Base-by-base conservation (phyloP, 2,329 filamentous ascomycete species). In the Blastomyces parvus region DNA sequence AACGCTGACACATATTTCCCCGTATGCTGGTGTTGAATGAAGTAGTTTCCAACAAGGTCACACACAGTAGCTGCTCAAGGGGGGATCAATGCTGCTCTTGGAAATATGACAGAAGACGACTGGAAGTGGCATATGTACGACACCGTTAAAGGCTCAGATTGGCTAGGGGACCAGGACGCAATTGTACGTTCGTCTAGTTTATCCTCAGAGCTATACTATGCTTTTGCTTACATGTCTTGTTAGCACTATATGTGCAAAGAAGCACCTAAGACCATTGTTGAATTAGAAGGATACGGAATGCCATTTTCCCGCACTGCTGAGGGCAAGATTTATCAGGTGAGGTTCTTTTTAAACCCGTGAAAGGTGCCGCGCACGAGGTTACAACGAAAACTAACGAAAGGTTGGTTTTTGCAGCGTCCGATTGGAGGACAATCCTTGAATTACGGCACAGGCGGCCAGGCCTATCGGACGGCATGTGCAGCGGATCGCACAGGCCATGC, bases 51-150 rank as follows among this genome's bases (percentile, higher is more conserved):
- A 30, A 69, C 66, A 2, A 65, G 66, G 46, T 69, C 67, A 30
- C 66, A 69, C 50, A 69, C 66, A 4, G 65, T 65, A 9, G 65
- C 65, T 38, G 82, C 82, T 9, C 82, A 84, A 71, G 82, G 82
- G 17, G 82, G 82, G 6, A 84, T 84, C 70, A 77, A 77, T 63
- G 76, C 76, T 64, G 75, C 76, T 57, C 73, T 77, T 67, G 76
- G 75, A 72, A 77, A 77, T 82, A 97, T 97, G 92, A 91, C 96
- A 83, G 86, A 93, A 82, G 92, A 97, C 74, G 91, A 97, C 81
- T 97, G 92, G 92, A 87, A 91, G 83, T 97, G 92, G 92, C 92
- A 97, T 81, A 97, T 97, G 92, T 97, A 97, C 83, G 92, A 97
- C 78, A 97, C 92, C 53, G 92, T 97, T 76, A 97, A 97, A 83